Evolutionary conservation across 306 rosid genomes (phyloP).

Genomic region (Malus sieversii): DNA sequence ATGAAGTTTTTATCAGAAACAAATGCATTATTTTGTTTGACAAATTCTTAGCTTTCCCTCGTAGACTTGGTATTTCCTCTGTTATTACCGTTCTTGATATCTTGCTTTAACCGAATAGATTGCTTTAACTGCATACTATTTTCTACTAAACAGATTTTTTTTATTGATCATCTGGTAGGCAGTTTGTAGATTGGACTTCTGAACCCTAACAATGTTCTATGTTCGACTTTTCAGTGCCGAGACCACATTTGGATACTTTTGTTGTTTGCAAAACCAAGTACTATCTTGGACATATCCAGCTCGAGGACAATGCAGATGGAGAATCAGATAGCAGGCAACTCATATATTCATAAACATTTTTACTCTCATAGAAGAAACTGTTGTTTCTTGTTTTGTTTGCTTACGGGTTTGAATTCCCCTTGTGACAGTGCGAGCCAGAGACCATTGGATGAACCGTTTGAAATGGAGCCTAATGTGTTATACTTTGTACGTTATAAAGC

Average conservation of each 20-base stretch:
- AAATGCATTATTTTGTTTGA: neutral
- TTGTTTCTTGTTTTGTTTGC: neutral
- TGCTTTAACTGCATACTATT: neutral
- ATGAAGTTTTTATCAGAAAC: neutral
- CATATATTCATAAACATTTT: conserved; percentile 7
- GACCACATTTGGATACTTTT: conserved; percentile 65
- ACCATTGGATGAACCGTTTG: conserved; percentile 36
- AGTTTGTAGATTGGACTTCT: neutral
- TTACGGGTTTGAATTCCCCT: neutral
- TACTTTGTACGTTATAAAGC: conserved; percentile 85
- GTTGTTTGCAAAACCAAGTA: conserved; percentile 85
- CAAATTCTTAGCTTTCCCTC: neutral
- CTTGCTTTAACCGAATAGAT: neutral
- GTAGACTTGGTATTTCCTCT: neutral
- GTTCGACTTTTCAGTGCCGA: conserved; percentile 49
- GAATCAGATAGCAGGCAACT: conserved; percentile 63
- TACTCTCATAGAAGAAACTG: neutral
- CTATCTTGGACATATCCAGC: conserved; percentile 75
- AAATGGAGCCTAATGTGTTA: conserved; percentile 49
- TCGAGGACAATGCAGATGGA: conserved; percentile 59
- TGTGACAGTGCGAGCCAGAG: conserved; percentile 26
- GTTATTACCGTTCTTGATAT: neutral
- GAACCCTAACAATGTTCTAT: neutral
- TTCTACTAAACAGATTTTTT: neutral
- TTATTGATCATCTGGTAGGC: neutral